These are phyloP conservation scores for Rubroshorea leprosula DNA, from an alignment of 345 rosid genomes.

Conservation along the genomic window DNA sequence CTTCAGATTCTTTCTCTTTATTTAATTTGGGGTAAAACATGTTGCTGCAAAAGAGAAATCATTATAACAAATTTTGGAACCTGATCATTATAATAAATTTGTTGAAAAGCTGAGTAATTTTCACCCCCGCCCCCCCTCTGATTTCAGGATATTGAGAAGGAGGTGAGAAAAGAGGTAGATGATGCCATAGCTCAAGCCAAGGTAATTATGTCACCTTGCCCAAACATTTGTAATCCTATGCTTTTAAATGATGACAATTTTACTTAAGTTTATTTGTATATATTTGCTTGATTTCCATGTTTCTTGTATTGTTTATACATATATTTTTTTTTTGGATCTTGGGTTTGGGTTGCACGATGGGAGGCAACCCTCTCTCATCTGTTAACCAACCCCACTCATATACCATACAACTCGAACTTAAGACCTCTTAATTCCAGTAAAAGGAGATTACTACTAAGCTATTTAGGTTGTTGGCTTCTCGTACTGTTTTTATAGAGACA, in stretches of 20 bases:
- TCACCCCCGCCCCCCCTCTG: too few species aligned
- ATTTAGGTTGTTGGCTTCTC: too few species aligned
- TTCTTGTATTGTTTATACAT: too few species aligned
- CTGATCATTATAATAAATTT: not conserved
- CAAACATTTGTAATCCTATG: not conserved
- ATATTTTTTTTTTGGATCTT: too few species aligned
- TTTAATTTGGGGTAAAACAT: not conserved
- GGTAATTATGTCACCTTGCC: constrained; percentile 32
- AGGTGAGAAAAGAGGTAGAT: constrained; percentile 82
- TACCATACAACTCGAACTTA: too few species aligned
- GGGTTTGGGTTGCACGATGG: too few species aligned
- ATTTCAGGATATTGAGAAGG: constrained; percentile 86
- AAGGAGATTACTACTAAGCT: too few species aligned
- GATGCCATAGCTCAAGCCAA: constrained; percentile 95
- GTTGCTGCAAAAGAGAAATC: not conserved
- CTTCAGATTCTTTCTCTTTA: not conserved
- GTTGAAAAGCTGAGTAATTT: not conserved
- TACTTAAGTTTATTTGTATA: not conserved
- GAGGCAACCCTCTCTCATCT: too few species aligned
- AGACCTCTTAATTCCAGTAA: too few species aligned
- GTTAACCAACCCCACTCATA: too few species aligned
- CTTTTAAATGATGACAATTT: not conserved
- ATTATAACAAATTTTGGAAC: not conserved
- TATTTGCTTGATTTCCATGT: not conserved
- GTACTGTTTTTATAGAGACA: too few species aligned